phyloP scores from a whole-genome alignment of 2,329 filamentous ascomycete genomes.

The Nigrograna mackinnonii region DNA sequence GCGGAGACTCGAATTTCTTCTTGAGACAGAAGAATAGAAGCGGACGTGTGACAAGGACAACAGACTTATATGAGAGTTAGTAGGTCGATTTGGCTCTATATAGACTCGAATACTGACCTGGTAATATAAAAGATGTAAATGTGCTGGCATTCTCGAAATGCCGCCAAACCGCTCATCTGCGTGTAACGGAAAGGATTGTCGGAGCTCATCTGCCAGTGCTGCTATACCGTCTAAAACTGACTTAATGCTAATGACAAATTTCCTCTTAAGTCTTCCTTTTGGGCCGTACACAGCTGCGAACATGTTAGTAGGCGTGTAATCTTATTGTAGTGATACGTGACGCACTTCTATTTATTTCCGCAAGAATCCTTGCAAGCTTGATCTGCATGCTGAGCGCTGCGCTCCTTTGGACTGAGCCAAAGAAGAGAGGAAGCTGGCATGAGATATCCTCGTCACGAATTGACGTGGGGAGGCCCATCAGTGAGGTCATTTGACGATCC shows the following conservation, averaged over 20 bases:
- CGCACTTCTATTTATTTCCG: slow-evolving; percentile 50
- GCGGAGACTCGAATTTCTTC: slow-evolving; percentile 22
- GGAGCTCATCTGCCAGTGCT: slow-evolving; percentile 45
- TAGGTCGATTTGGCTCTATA: too few relatives aligned
- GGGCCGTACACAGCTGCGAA: slow-evolving; percentile 48
- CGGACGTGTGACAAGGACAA: background rate
- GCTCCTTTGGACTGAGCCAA: slow-evolving; percentile 42
- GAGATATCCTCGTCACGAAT: slow-evolving; percentile 57
- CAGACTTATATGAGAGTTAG: too few relatives aligned
- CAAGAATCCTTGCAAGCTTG: slow-evolving; percentile 49
- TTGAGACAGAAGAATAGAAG: background rate
- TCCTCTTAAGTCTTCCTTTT: slow-evolving; percentile 51
- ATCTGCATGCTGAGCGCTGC: slow-evolving; percentile 50
- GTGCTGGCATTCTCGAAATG: slow-evolving; percentile 47
- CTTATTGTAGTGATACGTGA: too few relatives aligned
- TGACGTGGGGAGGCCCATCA: slow-evolving; percentile 57
- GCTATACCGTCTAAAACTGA: slow-evolving; percentile 43
- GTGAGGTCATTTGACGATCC: slow-evolving; percentile 57
- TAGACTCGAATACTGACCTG: slow-evolving; percentile 38
- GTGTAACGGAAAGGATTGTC: slow-evolving; percentile 41
- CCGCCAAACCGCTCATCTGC: slow-evolving; percentile 41
- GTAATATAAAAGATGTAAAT: slow-evolving; percentile 41
- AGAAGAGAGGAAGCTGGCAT: slow-evolving; percentile 50
- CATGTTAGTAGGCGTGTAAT: too few relatives aligned
- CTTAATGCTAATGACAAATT: slow-evolving; percentile 41